A percentile compares a stretch with the other conserved stretches of the same genome.
Conservation (phyloP, 2,329 filamentous ascomycete genomes). For the Hypoxylon sp. region DNA sequence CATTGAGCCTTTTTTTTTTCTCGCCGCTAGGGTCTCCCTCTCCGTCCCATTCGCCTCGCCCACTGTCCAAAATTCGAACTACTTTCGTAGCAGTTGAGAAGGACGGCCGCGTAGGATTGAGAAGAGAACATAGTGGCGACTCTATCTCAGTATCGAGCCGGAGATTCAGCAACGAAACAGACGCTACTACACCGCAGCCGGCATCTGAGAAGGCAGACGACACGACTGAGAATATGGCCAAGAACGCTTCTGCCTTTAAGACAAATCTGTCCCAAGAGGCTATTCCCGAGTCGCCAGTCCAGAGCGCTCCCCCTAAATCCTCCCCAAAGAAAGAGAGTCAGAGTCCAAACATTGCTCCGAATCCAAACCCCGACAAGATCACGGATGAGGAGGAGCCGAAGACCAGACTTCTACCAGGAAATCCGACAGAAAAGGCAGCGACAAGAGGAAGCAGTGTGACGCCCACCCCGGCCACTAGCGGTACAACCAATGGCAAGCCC, state of each 20-base stretch:
- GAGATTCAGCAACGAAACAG: slow-evolving; percentile 58
- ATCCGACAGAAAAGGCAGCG: slow-evolving; percentile 52
- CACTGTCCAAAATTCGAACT: slow-evolving; percentile 81
- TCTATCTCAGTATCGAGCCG: slow-evolving; percentile 57
- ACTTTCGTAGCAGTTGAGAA: slow-evolving; percentile 82
- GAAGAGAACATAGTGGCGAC: slow-evolving; percentile 61
- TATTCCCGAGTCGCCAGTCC: slow-evolving; percentile 61
- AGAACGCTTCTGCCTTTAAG: slow-evolving; percentile 51
- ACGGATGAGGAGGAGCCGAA: slow-evolving; percentile 58
- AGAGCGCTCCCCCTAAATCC: slow-evolving; percentile 41
- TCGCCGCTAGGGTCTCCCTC: slow-evolving; percentile 55
- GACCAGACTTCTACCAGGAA: slow-evolving; percentile 52
- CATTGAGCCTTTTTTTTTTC: slow-evolving; percentile 50
- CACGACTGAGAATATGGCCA: slow-evolving; percentile 54
- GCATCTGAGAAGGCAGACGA: slow-evolving; percentile 58
- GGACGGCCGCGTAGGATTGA: slow-evolving; percentile 70
- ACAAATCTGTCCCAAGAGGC: slow-evolving; percentile 58
- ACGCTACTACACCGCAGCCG: slow-evolving; percentile 58
- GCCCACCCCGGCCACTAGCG: slow-evolving; percentile 37
- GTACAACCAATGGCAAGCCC: slow-evolving; percentile 44
- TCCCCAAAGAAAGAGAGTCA: slow-evolving; percentile 49
- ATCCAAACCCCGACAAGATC: slow-evolving; percentile 59
- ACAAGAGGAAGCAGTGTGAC: slow-evolving; percentile 42
- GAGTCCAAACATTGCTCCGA: slow-evolving; percentile 52
- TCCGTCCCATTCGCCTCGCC: slow-evolving; percentile 69